These are phyloP conservation scores for Cutaneotrichosporon cavernicola DNA, from an alignment of 1,284 basidiomycete species.

Conservation along the genomic window DNA sequence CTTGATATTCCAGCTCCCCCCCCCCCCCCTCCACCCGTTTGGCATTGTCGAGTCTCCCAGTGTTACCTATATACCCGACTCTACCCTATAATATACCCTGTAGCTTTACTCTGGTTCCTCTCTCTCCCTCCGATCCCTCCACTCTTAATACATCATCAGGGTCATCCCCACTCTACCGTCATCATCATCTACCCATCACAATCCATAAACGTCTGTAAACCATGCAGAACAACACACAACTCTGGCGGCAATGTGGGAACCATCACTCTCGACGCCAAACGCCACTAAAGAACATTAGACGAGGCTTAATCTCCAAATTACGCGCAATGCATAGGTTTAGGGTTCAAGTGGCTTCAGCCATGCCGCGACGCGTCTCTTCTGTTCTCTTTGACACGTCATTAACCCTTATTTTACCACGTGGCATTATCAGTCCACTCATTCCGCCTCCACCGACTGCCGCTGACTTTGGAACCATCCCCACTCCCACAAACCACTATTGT, in stretches of 20 bases:
- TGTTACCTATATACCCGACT: not conserved
- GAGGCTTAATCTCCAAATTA: not conserved
- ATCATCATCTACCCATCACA: not conserved
- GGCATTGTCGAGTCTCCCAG: too few species aligned
- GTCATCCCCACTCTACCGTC: not conserved
- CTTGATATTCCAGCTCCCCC: too few species aligned
- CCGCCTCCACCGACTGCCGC: not conserved
- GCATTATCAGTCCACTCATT: not conserved
- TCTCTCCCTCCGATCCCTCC: not conserved
- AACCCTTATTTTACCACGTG: not conserved
- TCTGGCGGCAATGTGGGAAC: too few species aligned
- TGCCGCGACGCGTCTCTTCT: not conserved
- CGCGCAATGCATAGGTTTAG: not conserved
- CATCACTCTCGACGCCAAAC: not conserved
- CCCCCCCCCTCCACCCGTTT: too few species aligned
- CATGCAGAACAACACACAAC: not conserved
- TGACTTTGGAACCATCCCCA: not conserved
- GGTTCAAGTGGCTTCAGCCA: not conserved
- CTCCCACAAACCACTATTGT: not conserved
- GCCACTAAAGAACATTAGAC: not conserved
- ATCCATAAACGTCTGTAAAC: not conserved
- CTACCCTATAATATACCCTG: not conserved
- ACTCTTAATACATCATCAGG: too few species aligned
- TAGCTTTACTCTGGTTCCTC: not conserved
- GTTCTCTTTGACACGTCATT: not conserved